Conservation (phyloP, 495 filamentous ascomycete species). For the Oidiodendron maius region DNA sequence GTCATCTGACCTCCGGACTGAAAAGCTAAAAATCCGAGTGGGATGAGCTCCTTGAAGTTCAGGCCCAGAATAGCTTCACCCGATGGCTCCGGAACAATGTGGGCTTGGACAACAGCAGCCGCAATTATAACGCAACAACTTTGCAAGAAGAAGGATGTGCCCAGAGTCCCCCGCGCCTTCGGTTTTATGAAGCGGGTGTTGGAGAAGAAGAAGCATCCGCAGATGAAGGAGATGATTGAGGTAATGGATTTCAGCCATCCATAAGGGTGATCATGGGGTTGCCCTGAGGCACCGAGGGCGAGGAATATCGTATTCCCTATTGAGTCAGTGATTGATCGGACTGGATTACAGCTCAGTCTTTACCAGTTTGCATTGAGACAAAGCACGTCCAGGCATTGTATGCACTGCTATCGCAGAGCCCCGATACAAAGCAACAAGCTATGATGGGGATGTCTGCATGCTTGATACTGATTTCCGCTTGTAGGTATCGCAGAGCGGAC, state of each 20-base stretch:
- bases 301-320: constrained; percentile 63
- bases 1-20: constrained; percentile 68
- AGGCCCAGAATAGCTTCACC: constrained; percentile 26
- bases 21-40: constrained; percentile 62
- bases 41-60: constrained; percentile 37
- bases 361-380: constrained; percentile 56
- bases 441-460: constrained; percentile 50
- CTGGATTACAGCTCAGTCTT: background rate
- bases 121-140: constrained; percentile 48
- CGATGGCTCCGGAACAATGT: constrained; percentile 34
- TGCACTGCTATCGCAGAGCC: constrained; percentile 54
- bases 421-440: constrained; percentile 49
- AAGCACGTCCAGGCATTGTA: constrained; percentile 60
- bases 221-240: constrained; percentile 52
- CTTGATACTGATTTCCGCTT: constrained; percentile 31
- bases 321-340: constrained; percentile 3
- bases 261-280: constrained; percentile 44
- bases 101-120: constrained; percentile 48
- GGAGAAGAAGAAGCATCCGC: constrained; percentile 43
- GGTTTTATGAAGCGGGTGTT: constrained; percentile 15
- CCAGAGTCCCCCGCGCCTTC: constrained; percentile 45
- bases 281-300: constrained; percentile 52
- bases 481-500: constrained; percentile 6
- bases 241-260: constrained; percentile 59
- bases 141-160: constrained; percentile 53